Evolutionary conservation across 2,329 filamentous ascomycete species (phyloP), one percentile per base, ranked within the genome.

Genomic region (Fusarium equiseti): DNA sequence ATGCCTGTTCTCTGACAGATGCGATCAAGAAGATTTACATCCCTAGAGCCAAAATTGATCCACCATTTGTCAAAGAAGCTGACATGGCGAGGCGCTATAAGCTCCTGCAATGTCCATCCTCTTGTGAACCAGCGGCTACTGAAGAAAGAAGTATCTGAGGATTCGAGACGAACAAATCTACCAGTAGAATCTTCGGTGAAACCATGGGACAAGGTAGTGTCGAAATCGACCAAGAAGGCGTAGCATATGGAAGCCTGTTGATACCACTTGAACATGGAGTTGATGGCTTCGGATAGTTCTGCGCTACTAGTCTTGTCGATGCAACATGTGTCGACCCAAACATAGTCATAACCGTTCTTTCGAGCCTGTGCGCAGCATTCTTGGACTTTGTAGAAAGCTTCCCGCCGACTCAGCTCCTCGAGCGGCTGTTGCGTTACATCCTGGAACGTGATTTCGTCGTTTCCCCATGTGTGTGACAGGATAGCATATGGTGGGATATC

Each of bases 401-500:
- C 24, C 2, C 54, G 42, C 2, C 6, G 22, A 4, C 24, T 24
- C 2, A 69, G 38, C 2, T 49, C 15, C 9, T 38, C 35, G 2
- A 53, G 16, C 4, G 50, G 16, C 5, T 40, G 32, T 11, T 55
- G 49, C 13, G 67, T 63, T 16, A 76, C 29, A 22, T 79, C 75
- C n/a, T 77, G 70, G 22, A 78, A 77, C 4, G 60, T 68, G 5
- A 80, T 73, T 56, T 81, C 79, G 5, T 74, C 70, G 4, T 67
- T 52, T 2, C 62, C 75, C 79, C 80, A 81, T 1, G 77, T 80
- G 43, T 81, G 79, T 11, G 79, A 81, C 1, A 82, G 71, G 24
- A 81, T 81, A 2, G 75, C 78, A 49, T 81, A 82, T 0, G 55
- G 58, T 10, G 75, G 75, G 9, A 66, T 61, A 6, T 71, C 57